phyloP scores from a whole-genome alignment of 2,329 filamentous ascomycete genomes.

The Ceratocystis smalleyi region DNA sequence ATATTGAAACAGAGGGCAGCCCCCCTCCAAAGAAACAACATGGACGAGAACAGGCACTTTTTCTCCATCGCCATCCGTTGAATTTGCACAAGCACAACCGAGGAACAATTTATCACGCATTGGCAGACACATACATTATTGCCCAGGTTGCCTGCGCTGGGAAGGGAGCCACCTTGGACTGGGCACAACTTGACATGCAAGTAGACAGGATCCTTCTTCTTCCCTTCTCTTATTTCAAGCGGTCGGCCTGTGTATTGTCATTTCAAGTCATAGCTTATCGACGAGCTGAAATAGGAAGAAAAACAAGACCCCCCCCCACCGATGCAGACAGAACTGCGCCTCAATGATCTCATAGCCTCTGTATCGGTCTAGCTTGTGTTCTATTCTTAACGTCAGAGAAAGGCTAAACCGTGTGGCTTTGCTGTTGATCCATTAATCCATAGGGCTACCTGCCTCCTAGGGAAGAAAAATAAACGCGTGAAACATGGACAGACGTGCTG shows the following conservation, averaged over 20 bases:
- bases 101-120: not conserved
- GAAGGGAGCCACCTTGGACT: not conserved
- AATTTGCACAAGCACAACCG: not conserved
- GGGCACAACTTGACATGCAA: not conserved
- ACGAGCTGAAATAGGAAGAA: not conserved
- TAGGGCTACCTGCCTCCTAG: not conserved
- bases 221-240: not conserved
- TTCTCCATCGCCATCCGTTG: not conserved
- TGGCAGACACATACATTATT: not conserved
- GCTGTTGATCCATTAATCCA: not conserved
- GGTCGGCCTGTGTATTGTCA: not conserved
- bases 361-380: not conserved
- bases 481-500: not conserved
- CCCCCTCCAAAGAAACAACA: too few species aligned
- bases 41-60: not conserved
- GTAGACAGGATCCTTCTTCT: not conserved
- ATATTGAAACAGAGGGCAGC: not conserved
- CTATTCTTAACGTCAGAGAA: not conserved
- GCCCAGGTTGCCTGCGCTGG: not conserved
- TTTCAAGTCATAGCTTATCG: not conserved
- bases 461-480: not conserved
- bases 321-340: not conserved
- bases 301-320: not conserved
- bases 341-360: conserved; percentile 1
- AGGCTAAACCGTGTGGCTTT: not conserved